Evolutionary conservation across 2,329 filamentous ascomycete genomes (phyloP).

Genomic region (Rhinocladiella mackenziei): DNA sequence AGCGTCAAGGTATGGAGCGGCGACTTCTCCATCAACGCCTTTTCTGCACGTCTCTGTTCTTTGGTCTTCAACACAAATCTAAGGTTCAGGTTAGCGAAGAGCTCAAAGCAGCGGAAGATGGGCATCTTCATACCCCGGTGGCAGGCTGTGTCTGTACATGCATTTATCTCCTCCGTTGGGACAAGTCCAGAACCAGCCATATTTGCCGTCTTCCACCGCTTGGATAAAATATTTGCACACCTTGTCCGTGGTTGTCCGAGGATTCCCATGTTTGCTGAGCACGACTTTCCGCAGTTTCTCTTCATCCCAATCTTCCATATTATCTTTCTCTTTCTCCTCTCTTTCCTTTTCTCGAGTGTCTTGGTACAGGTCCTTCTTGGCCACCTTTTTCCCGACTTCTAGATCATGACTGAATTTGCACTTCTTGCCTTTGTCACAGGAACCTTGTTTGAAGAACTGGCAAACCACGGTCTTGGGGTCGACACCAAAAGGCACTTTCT

Average conservation of each 20-base stretch:
- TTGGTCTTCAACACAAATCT: conserved; percentile 97
- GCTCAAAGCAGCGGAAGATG: conserved; percentile 4
- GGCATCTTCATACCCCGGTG: conserved; percentile 69
- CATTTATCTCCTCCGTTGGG: conserved; percentile 95
- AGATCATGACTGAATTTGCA: conserved; percentile 97
- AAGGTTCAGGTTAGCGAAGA: conserved; percentile 14
- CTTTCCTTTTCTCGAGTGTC: conserved; percentile 72
- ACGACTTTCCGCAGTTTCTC: conserved; percentile 90
- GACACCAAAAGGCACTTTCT: conserved; percentile 96
- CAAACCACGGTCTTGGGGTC: conserved; percentile 97
- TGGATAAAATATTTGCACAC: conserved; percentile 99
- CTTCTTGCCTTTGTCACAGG: conserved; percentile 94
- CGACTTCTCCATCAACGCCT: conserved; percentile 92
- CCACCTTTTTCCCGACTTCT: conserved; percentile 80
- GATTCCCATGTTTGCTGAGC: conserved; percentile 94
- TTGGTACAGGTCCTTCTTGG: conserved; percentile 87
- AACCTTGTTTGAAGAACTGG: conserved; percentile 94
- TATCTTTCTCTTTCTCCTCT: conserved; percentile 73
- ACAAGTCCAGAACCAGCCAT: conserved; percentile 99
- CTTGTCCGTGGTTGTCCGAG: conserved; percentile 91
- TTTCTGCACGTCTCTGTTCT: conserved; percentile 91
- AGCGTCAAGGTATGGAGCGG: conserved; percentile 90
- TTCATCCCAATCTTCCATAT: conserved; percentile 96
- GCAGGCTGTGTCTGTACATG: conserved; percentile 96
- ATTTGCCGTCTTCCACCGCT: conserved; percentile 96